Evolutionary conservation across 176 grass and related monocot genomes (phyloP).

Genomic region (Microstegium vimineum): DNA sequence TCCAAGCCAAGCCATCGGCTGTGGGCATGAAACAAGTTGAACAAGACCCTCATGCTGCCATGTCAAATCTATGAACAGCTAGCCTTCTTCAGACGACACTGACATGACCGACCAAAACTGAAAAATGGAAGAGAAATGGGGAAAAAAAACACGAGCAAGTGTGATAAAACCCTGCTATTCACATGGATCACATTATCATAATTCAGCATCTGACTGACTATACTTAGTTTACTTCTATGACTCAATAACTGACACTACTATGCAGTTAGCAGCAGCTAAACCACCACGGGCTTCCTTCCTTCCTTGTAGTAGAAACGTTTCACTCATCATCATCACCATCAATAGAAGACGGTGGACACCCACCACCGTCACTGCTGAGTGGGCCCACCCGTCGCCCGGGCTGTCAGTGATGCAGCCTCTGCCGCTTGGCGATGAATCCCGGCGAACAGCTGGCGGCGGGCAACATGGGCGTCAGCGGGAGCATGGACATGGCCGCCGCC

Average conservation of each 20-base stretch:
- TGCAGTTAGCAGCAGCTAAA: constrained; percentile 44
- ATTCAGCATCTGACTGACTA: background rate
- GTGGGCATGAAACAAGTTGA: background rate
- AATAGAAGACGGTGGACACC: background rate
- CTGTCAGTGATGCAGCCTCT: constrained; percentile 43
- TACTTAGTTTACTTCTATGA: constrained; percentile 20
- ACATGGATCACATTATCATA: constrained; percentile 22
- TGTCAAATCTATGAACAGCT: constrained; percentile 36
- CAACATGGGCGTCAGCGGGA: constrained; percentile 7
- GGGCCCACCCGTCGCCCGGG: background rate
- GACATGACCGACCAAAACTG: background rate
- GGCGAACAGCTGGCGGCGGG: constrained; percentile 18
- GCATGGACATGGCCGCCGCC: background rate
- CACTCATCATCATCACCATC: background rate
- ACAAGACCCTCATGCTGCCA: constrained; percentile 1
- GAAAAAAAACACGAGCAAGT: background rate
- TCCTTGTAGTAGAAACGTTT: too few species aligned
- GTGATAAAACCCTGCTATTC: constrained; percentile 29
- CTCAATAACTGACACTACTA: constrained; percentile 27
- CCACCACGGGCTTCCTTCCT: too few species aligned
- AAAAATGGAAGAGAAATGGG: background rate
- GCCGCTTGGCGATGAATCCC: constrained; percentile 39
- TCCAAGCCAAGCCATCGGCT: constrained; percentile 8
- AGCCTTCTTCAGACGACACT: constrained; percentile 15
- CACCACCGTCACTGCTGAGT: background rate